Base-by-base conservation (phyloP, 2,329 filamentous ascomycete genomes). In the Alternaria burnsii region DNA sequence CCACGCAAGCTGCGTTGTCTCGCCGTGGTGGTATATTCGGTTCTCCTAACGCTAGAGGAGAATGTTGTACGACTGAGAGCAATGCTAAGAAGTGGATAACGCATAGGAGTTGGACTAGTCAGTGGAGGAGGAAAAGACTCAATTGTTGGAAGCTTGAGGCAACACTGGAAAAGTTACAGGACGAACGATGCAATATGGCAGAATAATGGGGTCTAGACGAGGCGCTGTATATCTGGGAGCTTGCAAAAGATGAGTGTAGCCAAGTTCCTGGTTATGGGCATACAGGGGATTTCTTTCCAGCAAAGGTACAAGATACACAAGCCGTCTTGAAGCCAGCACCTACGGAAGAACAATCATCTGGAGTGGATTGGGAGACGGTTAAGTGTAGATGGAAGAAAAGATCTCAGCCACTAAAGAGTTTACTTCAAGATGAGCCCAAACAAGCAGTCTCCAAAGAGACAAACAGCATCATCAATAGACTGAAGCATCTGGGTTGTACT, bases 21-120 rank as follows among this genome's bases (percentile, higher is more conserved):
- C 24, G 32, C 14, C 66, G 66, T 5, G 62, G 62, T 5, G 64
- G 68, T 24, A 52, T 70, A n/a, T 67, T 67, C 10, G 28, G 12
- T 10, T 47, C 41, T 26, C 18, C 22, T 14, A 43, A 46, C 12
- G 41, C 30, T 1, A 36, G 38, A 14, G 40, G 30, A 6, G 36
- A 51, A n/a, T 24, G 22, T 4, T 38, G 24, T 40, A 26, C 24
- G 34, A n/a, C 36, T 18, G 18, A 34, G 30, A 14, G 26, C 34
- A 12, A 42, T 24, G 26, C 14, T 0, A 22, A 22, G 38, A 41
- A 24, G 3, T 50, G 42, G 20, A 42, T 48, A 18, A 11, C 14
- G 5, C 60, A 57, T 36, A 44, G 41, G 20, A 30, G 42, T 48
- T 48, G 54, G 46, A 56, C 12, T 7, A 26, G 20, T 1, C 48